These are phyloP conservation scores for Fusarium keratoplasticum DNA, from an alignment of 2,329 filamentous ascomycete genomes.

Conservation along the genomic window DNA sequence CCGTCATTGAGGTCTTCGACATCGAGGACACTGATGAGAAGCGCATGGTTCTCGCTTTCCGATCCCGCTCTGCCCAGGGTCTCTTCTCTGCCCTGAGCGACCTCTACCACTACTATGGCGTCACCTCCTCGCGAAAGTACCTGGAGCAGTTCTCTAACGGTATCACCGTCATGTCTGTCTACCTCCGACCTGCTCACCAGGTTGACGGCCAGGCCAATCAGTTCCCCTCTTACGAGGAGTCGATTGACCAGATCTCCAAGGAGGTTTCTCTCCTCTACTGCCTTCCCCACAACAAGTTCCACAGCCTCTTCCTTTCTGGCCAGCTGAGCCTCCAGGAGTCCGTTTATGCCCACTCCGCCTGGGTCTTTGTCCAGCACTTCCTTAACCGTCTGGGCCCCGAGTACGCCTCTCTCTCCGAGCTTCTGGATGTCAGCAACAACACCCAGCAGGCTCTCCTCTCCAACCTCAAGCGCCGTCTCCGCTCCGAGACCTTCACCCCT, in stretches of 20 bases:
- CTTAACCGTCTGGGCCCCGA: constrained; percentile 93
- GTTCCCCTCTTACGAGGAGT: constrained; percentile 86
- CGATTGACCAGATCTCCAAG: constrained; percentile 99
- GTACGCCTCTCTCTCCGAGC: constrained; percentile 86
- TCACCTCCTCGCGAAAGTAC: constrained; percentile 97
- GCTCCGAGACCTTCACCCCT: constrained; percentile 96
- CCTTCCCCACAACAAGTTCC: constrained; percentile 96
- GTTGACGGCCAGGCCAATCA: constrained; percentile 58
- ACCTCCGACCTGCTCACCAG: constrained; percentile 79
- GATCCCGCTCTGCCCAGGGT: constrained; percentile 89
- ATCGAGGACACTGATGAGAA: constrained; percentile 93
- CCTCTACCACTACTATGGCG: constrained; percentile 97
- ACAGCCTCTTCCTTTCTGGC: constrained; percentile 86
- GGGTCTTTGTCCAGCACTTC: constrained; percentile 98
- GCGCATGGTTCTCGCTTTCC: constrained; percentile 93
- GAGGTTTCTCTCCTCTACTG: constrained; percentile 98
- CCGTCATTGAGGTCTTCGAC: constrained; percentile 98
- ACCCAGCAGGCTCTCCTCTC: constrained; percentile 87
- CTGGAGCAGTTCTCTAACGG: constrained; percentile 99
- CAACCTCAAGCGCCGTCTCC: constrained; percentile 94
- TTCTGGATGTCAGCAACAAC: constrained; percentile 84
- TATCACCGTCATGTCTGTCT: constrained; percentile 96
- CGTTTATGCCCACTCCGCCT: constrained; percentile 96
- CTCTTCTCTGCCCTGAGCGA: constrained; percentile 96
- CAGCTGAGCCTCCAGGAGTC: constrained; percentile 94